Base-by-base conservation (phyloP, 768 basidiomycete genomes). In the Cystofilobasidium ferigula region DNA sequence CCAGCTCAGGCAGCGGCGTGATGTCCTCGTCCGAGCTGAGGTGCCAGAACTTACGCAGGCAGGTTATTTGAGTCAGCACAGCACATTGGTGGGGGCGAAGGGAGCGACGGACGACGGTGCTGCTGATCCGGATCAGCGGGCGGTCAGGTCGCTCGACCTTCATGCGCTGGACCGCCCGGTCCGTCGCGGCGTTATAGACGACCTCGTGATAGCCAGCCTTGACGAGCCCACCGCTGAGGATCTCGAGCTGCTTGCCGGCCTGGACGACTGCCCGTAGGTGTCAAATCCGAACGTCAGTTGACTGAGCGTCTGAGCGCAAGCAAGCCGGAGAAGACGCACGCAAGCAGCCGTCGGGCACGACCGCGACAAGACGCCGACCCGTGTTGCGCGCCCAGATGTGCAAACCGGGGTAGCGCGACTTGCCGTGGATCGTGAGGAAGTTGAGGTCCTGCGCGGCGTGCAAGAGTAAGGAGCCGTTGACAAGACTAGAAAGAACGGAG, bases 171-270 rank as follows among this genome's bases (percentile, higher is more conserved):
- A 62, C 53, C 3, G 61, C 67, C 14, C 81, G 78, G 22, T 92
- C 51, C 0, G 93, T 94, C 22, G 81, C 82, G 26, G 84, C 82
- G 63, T 88, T 95, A 45, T 93, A 90, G 8, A 90, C 88, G 7
- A 98, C 93, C 72, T 98, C 93, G 71, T 98, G 93, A 73, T 82
- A 94, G 5, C 93, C 93, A 16, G 93, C 93, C 72, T 88, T 88
- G 73, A 98, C 84, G 34, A 93, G 77, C 0, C 93, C 78, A 0
- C 76, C 78, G 8, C 78, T 76, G 54, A 91, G 78, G 75, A 89
- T 88, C 73, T 95, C 93, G 14, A 98, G 82, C 74, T 98, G 93
- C 76, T 92, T 94, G 45, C 93, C 93, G 1, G 92, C 92, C 76
- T 98, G 93, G 1, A 98, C 89, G 18, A 98, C 63, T 64, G 51